Evolutionary conservation across 2,329 filamentous ascomycete genomes (phyloP).

Genomic region (Aspergillus sp.): DNA sequence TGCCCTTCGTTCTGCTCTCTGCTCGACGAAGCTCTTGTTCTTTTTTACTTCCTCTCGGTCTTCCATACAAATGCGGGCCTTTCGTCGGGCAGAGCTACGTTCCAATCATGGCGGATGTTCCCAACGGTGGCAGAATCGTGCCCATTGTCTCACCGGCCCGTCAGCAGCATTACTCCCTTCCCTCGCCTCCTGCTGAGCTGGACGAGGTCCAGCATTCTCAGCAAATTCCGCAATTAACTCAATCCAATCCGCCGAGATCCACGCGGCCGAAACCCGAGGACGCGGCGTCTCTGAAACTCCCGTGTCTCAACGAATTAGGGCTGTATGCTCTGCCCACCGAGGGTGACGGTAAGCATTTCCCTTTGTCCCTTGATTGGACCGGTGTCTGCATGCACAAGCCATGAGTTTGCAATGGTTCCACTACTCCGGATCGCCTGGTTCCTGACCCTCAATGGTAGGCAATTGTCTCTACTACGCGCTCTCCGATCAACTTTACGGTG

Average conservation of each 20-base stretch:
- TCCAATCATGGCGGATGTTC: slow-evolving; percentile 40
- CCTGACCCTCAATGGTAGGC: slow-evolving; percentile 45
- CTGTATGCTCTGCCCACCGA: slow-evolving; percentile 60
- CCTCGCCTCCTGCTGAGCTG: slow-evolving; percentile 13
- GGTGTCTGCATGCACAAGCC: background rate
- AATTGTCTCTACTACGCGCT: slow-evolving; percentile 70
- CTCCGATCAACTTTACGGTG: slow-evolving; percentile 65
- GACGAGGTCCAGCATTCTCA: slow-evolving; percentile 3
- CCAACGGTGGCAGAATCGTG: slow-evolving; percentile 43
- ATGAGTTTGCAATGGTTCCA: slow-evolving; percentile 6
- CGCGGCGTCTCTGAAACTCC: slow-evolving; percentile 36
- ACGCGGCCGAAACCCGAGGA: slow-evolving; percentile 21
- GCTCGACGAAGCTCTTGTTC: slow-evolving; percentile 19
- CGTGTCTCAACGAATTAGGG: slow-evolving; percentile 53
- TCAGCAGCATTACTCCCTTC: slow-evolving; percentile 21
- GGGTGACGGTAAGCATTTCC: slow-evolving; percentile 58
- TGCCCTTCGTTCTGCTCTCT: slow-evolving; percentile 9
- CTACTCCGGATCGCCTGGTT: background rate
- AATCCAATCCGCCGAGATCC: slow-evolving; percentile 6
- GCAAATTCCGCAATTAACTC: slow-evolving; percentile 7
- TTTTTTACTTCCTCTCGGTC: slow-evolving; percentile 1
- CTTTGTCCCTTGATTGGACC: slow-evolving; percentile 4
- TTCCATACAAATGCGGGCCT: slow-evolving; percentile 33
- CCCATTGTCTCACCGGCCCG: slow-evolving; percentile 38
- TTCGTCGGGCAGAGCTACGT: slow-evolving; percentile 30